phyloP scores from a whole-genome alignment of 495 filamentous ascomycete species.

The Aspergillus panamensis region DNA sequence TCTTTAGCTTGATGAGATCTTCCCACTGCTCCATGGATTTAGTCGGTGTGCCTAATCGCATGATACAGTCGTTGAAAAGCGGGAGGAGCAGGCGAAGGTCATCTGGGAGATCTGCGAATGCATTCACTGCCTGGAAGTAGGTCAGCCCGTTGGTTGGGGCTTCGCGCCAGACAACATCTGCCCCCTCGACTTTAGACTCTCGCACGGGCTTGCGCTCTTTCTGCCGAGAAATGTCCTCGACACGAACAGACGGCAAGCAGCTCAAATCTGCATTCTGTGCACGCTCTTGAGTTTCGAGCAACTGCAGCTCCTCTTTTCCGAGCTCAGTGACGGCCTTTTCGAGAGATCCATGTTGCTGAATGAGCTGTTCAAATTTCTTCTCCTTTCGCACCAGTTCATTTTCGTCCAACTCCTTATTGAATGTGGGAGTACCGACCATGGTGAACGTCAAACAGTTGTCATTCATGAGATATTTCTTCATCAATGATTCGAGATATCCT shows the following conservation, averaged over 20 bases:
- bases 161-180: slow-evolving; percentile 83
- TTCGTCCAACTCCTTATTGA: slow-evolving; percentile 65
- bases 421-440: slow-evolving; percentile 80
- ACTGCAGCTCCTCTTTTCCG: slow-evolving; percentile 70
- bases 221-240: slow-evolving; percentile 79
- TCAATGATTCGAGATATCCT: slow-evolving; percentile 75
- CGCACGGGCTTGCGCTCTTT: slow-evolving; percentile 68
- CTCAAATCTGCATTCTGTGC: slow-evolving; percentile 78
- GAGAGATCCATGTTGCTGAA: slow-evolving; percentile 64
- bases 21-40: slow-evolving; percentile 92
- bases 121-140: slow-evolving; percentile 88
- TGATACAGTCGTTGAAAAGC: slow-evolving; percentile 85
- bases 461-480: slow-evolving; percentile 88
- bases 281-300: slow-evolving; percentile 77
- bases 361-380: slow-evolving; percentile 64
- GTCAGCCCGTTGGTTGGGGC: slow-evolving; percentile 93
- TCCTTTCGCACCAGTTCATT: slow-evolving; percentile 72
- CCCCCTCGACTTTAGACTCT: slow-evolving; percentile 60
- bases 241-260: slow-evolving; percentile 81
- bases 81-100: slow-evolving; percentile 83
- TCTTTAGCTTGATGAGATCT: slow-evolving; percentile 92
- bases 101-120: slow-evolving; percentile 73
- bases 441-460: slow-evolving; percentile 87
- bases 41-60: slow-evolving; percentile 84
- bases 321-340: slow-evolving; percentile 65